Evolutionary conservation across 208 protist species (phyloP), one percentile per base, ranked within the genome.

Genomic region (Polymyxa betae): DNA sequence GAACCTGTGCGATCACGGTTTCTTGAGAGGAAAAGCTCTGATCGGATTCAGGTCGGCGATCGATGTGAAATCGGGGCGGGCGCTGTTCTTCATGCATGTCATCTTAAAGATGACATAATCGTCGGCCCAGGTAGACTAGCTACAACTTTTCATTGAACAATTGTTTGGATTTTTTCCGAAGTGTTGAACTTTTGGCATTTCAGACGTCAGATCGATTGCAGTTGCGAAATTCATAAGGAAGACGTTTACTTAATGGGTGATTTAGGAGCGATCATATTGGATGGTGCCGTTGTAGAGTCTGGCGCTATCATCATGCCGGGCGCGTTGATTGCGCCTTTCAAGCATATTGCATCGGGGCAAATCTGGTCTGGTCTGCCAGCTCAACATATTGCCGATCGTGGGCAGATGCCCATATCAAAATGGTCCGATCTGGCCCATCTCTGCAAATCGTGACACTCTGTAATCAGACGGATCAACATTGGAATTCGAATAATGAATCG

Each of bases 81-180:
- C 12, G 72, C 72, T n/a, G 72, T 82, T 82, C 72, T 82, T 35
- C 72, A 82, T 35, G 72, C 72, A 5, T 82, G 72, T 43, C 5
- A 5, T 43, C 5, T 82, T 20, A 12, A 82, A 82, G n/a, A 35
- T 12, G 35, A 82, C 72, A n/a, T n/a, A 5, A 45, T 35, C 35
- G 72, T 82, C 40, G 72, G 72, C n/a, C 72, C 72, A 82, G 72
- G 72, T 82, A 82, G 12, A 20, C 72, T 16, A 20, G 72, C 35
- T 43, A 66, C 29, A 29, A 16, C 20, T 66, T 66, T 29, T 16
- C 54, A 66, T 66, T 66, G 54, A 29, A 66, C 54, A 66, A 29
- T 66, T 32, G 16, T 29, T 32, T 29, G 20, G 54, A 66, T 16
- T 66, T 16, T 16, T 66, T 32, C 29, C 54, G 54, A 32, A n/a